A percentile compares a stretch with the other conserved stretches of the same genome.
These are phyloP conservation scores for Penicillium macrosclerotiorum DNA, from an alignment of 495 filamentous ascomycete genomes.

Conservation along the genomic window DNA sequence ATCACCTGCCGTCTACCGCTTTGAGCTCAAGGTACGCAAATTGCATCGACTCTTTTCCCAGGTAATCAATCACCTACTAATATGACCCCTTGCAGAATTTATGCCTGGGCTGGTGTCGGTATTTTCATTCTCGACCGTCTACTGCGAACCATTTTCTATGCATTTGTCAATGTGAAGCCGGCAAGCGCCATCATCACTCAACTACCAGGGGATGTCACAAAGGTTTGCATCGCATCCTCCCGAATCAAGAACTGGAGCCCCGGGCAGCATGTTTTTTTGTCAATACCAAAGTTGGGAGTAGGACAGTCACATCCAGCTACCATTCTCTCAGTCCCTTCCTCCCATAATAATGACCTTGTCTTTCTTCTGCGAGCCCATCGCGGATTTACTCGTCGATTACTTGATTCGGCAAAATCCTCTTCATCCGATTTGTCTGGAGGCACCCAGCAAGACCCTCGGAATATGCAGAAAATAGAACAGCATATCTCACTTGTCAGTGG, in stretches of 20 bases:
- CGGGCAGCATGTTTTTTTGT: slow-evolving; percentile 9
- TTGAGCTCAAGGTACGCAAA: slow-evolving; percentile 8
- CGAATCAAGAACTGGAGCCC: slow-evolving; percentile 11
- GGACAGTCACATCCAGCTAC: slow-evolving; percentile 16
- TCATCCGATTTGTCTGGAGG: background rate
- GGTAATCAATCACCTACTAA: no score
- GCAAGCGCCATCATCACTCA: background rate
- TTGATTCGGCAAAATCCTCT: slow-evolving; percentile 2
- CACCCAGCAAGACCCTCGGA: no score
- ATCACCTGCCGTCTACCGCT: slow-evolving; percentile 9
- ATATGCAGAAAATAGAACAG: background rate
- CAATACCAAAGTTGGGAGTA: slow-evolving; percentile 8
- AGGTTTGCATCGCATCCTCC: slow-evolving; percentile 1
- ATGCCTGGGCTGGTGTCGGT: slow-evolving; percentile 10
- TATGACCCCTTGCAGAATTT: slow-evolving; percentile 1
- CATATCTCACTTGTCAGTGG: slow-evolving; percentile 4
- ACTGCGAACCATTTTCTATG: background rate
- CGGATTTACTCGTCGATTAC: slow-evolving; percentile 10
- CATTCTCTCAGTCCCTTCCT: slow-evolving; percentile 9
- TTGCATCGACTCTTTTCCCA: background rate
- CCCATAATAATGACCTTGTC: slow-evolving; percentile 13
- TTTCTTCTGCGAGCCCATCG: slow-evolving; percentile 11
- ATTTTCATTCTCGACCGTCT: slow-evolving; percentile 11
- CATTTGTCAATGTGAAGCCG: slow-evolving; percentile 2
- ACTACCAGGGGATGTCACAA: slow-evolving; percentile 8